Percentiles rank a stretch among this genome's conserved stretches.
Conservation (phyloP, 1,139 yeast genomes). For the Suzukiozyma palmioleophila region DNA sequence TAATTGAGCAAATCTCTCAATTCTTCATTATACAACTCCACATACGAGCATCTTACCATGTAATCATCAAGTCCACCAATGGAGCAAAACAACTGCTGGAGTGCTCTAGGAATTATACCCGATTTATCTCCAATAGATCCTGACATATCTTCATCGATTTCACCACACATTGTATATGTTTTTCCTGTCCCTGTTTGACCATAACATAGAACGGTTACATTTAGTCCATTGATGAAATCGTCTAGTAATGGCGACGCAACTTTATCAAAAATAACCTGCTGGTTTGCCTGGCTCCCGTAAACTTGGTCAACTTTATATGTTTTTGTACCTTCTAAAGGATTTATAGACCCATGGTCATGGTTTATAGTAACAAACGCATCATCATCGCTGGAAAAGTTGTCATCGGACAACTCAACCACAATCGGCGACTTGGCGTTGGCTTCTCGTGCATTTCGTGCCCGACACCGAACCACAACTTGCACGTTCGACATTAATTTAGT, state of each 20-base stretch:
- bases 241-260: constrained; percentile 63
- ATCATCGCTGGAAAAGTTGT: constrained; percentile 32
- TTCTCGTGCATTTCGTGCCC: constrained; percentile 76
- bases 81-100: constrained; percentile 49
- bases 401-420: constrained; percentile 59
- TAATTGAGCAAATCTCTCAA: constrained; percentile 56
- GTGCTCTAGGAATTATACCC: constrained; percentile 67
- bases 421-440: constrained; percentile 67
- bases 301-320: constrained; percentile 70
- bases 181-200: constrained; percentile 93
- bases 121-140: constrained; percentile 27
- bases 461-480: constrained; percentile 83
- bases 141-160: constrained; percentile 5
- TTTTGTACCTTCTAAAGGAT: constrained; percentile 27
- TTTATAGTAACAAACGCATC: constrained; percentile 39
- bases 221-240: constrained; percentile 66
- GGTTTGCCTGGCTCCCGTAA: constrained; percentile 70
- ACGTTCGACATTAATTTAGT: constrained; percentile 41
- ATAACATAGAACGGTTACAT: constrained; percentile 79
- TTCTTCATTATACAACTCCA: constrained; percentile 73
- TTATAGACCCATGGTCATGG: constrained; percentile 29
- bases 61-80: constrained; percentile 42
- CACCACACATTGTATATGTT: constrained; percentile 86
- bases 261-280: constrained; percentile 49
- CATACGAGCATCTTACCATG: constrained; percentile 63